A percentile compares a stretch with the other conserved stretches of the same genome.
These are phyloP conservation scores for Mycena belliarum DNA, from an alignment of 768 basidiomycete species.

Conservation along the genomic window DNA sequence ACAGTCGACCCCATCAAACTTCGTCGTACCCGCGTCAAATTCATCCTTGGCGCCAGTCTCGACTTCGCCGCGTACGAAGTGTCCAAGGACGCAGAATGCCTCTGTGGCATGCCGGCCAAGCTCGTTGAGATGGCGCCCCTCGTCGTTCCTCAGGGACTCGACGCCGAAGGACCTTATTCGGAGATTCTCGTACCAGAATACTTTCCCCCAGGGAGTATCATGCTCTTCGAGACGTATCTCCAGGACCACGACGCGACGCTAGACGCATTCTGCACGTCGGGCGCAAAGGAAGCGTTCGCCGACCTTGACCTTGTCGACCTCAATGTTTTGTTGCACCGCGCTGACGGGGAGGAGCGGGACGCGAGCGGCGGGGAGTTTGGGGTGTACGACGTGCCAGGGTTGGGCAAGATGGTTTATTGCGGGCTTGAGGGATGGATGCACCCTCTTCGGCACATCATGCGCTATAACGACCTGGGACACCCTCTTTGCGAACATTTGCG, in stretches of 20 bases:
- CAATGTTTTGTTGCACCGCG: constrained; percentile 83
- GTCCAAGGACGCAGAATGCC: constrained; percentile 46
- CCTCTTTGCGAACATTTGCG: constrained; percentile 86
- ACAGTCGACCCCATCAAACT: constrained; percentile 85
- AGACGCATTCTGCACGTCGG: constrained; percentile 71
- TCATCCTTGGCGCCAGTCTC: constrained; percentile 77
- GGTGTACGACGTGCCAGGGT: constrained; percentile 75
- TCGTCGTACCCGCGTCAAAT: constrained; percentile 74
- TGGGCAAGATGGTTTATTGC: constrained; percentile 82
- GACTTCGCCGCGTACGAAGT: constrained; percentile 64
- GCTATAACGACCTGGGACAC: constrained; percentile 91
- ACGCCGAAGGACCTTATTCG: constrained; percentile 66
- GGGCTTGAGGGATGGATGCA: constrained; percentile 99
- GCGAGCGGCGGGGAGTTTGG: constrained; percentile 82
- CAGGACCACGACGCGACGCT: constrained; percentile 70
- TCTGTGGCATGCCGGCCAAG: constrained; percentile 73
- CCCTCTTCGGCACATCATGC: constrained; percentile 79
- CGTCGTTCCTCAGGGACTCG: constrained; percentile 59
- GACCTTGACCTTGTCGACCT: constrained; percentile 83
- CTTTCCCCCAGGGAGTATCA: constrained; percentile 95
- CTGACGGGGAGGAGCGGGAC: constrained; percentile 91
- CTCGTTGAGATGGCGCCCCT: constrained; percentile 66
- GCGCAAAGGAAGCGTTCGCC: constrained; percentile 71
- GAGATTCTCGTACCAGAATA: constrained; percentile 82
- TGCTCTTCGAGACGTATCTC: constrained; percentile 88